phyloP scores from a whole-genome alignment of 371 early-diverging fungal genomes.

The Circinella umbellata region DNA sequence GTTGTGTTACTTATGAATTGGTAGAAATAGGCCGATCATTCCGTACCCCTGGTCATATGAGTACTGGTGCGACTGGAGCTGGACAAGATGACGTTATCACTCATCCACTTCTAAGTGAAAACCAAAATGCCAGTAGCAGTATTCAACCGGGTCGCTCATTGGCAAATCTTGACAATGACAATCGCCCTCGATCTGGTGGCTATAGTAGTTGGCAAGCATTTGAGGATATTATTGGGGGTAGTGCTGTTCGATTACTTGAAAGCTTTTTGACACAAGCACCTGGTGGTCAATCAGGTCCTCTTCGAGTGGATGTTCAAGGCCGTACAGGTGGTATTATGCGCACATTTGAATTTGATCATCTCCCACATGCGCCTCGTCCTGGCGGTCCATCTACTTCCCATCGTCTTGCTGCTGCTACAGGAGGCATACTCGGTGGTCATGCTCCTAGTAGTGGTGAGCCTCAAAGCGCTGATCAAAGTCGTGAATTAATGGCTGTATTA shows the following conservation, averaged over 20 bases:
- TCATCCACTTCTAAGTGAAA: constrained; percentile 73
- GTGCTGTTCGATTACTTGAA: constrained; percentile 70
- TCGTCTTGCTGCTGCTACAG: not conserved
- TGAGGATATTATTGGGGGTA: constrained; percentile 74
- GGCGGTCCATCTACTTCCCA: not conserved
- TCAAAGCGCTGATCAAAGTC: constrained; percentile 26
- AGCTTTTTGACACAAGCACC: constrained; percentile 63
- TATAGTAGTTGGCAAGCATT: constrained; percentile 65
- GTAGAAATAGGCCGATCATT: constrained; percentile 36
- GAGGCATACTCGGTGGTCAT: no score
- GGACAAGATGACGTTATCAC: constrained; percentile 63
- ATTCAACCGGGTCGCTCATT: constrained; percentile 9
- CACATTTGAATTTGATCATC: constrained; percentile 49
- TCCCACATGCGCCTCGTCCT: constrained; percentile 16
- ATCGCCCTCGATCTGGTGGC: constrained; percentile 22
- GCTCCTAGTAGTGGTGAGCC: not conserved
- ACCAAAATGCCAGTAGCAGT: constrained; percentile 25
- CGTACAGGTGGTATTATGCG: constrained; percentile 47
- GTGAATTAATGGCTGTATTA: constrained; percentile 58
- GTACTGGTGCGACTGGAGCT: constrained; percentile 19
- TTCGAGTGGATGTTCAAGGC: constrained; percentile 59
- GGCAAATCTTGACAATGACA: constrained; percentile 13
- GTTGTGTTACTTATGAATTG: not conserved
- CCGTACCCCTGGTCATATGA: constrained; percentile 20
- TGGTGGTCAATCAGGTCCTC: constrained; percentile 33